Evolutionary conservation across 495 filamentous ascomycete species (phyloP).

Genomic region (Neurospora sublineolata): DNA sequence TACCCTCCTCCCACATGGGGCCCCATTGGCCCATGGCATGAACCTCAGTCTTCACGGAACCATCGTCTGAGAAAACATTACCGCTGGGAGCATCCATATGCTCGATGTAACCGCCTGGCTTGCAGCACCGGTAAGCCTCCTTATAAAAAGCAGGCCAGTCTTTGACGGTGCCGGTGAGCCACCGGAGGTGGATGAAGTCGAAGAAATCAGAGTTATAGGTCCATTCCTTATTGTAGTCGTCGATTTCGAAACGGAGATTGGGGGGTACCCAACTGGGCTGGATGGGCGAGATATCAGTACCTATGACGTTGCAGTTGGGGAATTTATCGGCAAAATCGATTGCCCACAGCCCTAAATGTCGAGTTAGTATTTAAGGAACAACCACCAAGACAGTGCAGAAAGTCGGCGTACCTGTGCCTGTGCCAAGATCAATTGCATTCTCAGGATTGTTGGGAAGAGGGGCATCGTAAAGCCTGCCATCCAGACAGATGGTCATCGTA

Average conservation of each 20-base stretch:
- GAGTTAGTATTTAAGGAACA: too few species aligned
- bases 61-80: neutral
- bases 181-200: conserved; percentile 47
- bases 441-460: conserved; percentile 37
- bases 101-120: conserved; percentile 28
- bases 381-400: too few species aligned
- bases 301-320: conserved; percentile 24
- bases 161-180: conserved; percentile 35
- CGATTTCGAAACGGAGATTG: conserved; percentile 47
- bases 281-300: conserved; percentile 51
- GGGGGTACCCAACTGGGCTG: conserved; percentile 45
- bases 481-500: conserved; percentile 26
- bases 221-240: conserved; percentile 47
- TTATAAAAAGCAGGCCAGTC: conserved; percentile 35
- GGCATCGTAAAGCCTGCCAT: conserved; percentile 43
- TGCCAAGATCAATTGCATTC: conserved; percentile 50
- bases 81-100: conserved; percentile 8
- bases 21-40: conserved; percentile 22
- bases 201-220: conserved; percentile 31
- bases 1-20: conserved; percentile 15
- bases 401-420: conserved; percentile 23
- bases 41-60: neutral
- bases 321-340: conserved; percentile 5
- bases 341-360: neutral
- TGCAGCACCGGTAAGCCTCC: conserved; percentile 21